Conservation (phyloP, 139 green algal species). For the Picochlorum sp. region DNA sequence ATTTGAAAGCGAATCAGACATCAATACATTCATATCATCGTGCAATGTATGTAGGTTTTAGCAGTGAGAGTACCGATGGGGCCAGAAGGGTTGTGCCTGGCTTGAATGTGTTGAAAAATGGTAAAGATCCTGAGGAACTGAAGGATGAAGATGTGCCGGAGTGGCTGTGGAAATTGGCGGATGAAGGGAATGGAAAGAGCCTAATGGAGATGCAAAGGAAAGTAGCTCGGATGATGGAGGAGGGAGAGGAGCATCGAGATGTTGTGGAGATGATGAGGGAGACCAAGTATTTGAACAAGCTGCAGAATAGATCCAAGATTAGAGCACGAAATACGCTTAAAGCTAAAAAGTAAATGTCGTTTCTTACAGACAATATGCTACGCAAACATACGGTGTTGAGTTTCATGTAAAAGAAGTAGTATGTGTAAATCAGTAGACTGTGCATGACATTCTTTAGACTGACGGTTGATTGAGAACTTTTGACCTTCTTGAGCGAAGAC, state of each 20-base stretch:
- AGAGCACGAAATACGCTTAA: slow-evolving; percentile 9
- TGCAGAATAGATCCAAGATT: slow-evolving; percentile 24
- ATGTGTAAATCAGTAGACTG: too few relatives aligned
- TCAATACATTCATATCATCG: not conserved
- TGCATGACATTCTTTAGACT: too few relatives aligned
- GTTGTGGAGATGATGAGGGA: slow-evolving; percentile 3
- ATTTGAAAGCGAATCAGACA: not conserved
- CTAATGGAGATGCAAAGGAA: slow-evolving; percentile 22
- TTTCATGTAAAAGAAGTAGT: too few relatives aligned
- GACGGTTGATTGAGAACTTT: too few relatives aligned
- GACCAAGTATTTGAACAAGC: slow-evolving; percentile 16
- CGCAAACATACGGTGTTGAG: too few relatives aligned
- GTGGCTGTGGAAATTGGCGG: slow-evolving; percentile 36
- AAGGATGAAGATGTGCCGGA: slow-evolving; percentile 33
- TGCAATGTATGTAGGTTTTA: not conserved
- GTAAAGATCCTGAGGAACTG: slow-evolving; percentile 29
- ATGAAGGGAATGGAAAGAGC: slow-evolving; percentile 18
- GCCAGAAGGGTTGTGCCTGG: slow-evolving; percentile 18
- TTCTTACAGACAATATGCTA: too few relatives aligned
- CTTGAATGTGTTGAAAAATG: slow-evolving; percentile 32
- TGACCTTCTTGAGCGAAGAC: too few relatives aligned
- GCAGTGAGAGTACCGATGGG: not conserved
- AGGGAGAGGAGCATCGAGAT: slow-evolving; percentile 1
- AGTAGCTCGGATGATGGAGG: not conserved
- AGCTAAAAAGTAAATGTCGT: slow-evolving; percentile 8